Percentiles rank a stretch among this genome's conserved stretches.
phyloP scores from a whole-genome alignment of 1,284 basidiomycete genomes.

The Sporisorium reilianum region DNA sequence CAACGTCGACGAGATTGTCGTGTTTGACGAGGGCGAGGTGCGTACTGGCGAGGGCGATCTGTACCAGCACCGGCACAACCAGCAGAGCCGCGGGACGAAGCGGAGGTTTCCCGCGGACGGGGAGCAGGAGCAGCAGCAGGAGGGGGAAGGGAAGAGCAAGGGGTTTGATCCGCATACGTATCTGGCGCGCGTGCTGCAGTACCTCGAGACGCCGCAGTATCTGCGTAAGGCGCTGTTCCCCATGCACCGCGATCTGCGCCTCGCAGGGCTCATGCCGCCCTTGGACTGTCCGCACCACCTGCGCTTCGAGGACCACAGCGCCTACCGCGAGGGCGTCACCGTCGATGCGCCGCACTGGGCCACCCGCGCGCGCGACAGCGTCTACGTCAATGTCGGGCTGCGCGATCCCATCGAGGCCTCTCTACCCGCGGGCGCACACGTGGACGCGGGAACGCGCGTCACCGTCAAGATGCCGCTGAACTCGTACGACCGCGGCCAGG shows the following conservation, averaged over 20 bases:
- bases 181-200: slow-evolving; percentile 65
- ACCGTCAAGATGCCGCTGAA: slow-evolving; percentile 57
- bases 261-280: slow-evolving; percentile 68
- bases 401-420: slow-evolving; percentile 57
- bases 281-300: slow-evolving; percentile 69
- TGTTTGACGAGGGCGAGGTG: slow-evolving; percentile 57
- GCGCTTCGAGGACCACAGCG: slow-evolving; percentile 60
- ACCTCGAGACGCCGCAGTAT: slow-evolving; percentile 70
- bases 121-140: not conserved
- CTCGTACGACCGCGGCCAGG: slow-evolving; percentile 6
- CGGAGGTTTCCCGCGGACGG: slow-evolving; percentile 1
- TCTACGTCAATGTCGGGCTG: slow-evolving; percentile 63
- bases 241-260: slow-evolving; percentile 65
- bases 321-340: slow-evolving; percentile 65
- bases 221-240: slow-evolving; percentile 67
- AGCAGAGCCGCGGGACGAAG: slow-evolving; percentile 18
- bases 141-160: not conserved
- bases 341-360: slow-evolving; percentile 52
- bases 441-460: slow-evolving; percentile 54
- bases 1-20: slow-evolving; percentile 67
- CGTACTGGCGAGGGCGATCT: slow-evolving; percentile 19
- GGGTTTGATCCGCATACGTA: slow-evolving; percentile 61
- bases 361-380: slow-evolving; percentile 12
- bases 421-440: slow-evolving; percentile 6
- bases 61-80: slow-evolving; percentile 36